These are phyloP conservation scores for Amaranthus palmeri DNA, from an alignment of 148 eudicot genomes.

Conservation along the genomic window DNA sequence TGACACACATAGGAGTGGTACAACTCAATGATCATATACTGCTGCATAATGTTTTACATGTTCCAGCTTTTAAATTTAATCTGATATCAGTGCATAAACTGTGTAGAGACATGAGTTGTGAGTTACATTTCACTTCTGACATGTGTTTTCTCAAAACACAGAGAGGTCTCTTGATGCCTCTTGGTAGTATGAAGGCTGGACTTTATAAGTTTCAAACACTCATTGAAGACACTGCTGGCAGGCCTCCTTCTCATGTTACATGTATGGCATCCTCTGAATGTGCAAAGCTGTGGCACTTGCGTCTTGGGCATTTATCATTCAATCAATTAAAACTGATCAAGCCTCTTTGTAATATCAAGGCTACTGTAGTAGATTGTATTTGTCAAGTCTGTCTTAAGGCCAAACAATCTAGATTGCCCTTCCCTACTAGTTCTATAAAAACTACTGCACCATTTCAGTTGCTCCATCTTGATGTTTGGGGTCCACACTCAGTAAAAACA, in stretches of 20 bases:
- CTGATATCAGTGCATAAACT: neutral
- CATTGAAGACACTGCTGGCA: neutral
- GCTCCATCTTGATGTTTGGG: conserved; percentile 3
- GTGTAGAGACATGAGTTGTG: neutral
- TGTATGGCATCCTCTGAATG: too few species aligned
- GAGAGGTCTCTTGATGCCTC: neutral
- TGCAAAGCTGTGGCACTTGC: neutral
- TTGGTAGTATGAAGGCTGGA: neutral
- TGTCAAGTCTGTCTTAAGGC: too few species aligned
- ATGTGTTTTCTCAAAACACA: neutral
- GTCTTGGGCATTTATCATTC: neutral
- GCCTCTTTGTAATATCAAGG: too few species aligned
- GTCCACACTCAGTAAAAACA: neutral
- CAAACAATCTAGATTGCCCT: neutral
- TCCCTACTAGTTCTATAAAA: neutral
- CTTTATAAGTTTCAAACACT: neutral
- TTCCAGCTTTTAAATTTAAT: neutral
- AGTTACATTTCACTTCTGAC: neutral
- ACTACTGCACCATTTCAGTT: neutral
- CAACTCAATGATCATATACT: neutral
- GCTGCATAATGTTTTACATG: neutral
- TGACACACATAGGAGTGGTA: neutral
- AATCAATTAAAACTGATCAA: neutral
- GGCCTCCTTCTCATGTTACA: too few species aligned
- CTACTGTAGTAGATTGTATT: too few species aligned